Base-by-base conservation (phyloP, 106 monocot genomes). In the Cymbidium sinense region DNA sequence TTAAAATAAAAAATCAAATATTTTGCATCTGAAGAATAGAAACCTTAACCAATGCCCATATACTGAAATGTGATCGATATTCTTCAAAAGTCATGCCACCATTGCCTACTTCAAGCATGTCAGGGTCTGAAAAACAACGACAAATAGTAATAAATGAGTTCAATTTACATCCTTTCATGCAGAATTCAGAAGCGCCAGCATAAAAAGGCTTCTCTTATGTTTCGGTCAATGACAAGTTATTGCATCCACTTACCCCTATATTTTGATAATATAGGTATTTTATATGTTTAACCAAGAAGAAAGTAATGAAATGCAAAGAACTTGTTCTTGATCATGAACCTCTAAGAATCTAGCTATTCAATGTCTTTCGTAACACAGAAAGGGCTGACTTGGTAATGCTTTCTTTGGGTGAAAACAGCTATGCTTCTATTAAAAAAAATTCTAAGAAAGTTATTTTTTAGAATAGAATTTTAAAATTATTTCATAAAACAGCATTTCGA, bases 41-140 rank as follows among this genome's bases (percentile, higher is more conserved):
- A 84, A 93, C 96, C 93, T 96, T 96, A 55, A 76, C 83, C 50
- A 96, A 78, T 77, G 96, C 88, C 96, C 96, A 96, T n/a, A 96
- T 93, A 85, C 93, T 91, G 75, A 96, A 96, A 52, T 96, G 96
- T 21, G 91, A 89, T 21, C 85, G 79, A 64, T 96, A 96, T 79
- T 96, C 95, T 43, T 93, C 93, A 19, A 64, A 80, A 17, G 93
- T 81, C 95, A 96, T 96, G 20, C 91, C 89, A 39, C 95, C 93
- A 77, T 96, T 96, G 35, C 95, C 93, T 52, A 96, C 91, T 79
- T 96, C 96, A 36, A 96, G 89, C 91, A 93, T 96, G 70, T 96
- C 93, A 2, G 93, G 96, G 83, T 96, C 96, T 96, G 81, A 76
- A 79, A 36, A 11, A 74, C 61, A 62, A 23, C 23, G 27, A 62